Percentiles rank a stretch among this genome's conserved stretches.
Conservation (phyloP, 2,329 filamentous ascomycete species). For the Monosporascus sp. region DNA sequence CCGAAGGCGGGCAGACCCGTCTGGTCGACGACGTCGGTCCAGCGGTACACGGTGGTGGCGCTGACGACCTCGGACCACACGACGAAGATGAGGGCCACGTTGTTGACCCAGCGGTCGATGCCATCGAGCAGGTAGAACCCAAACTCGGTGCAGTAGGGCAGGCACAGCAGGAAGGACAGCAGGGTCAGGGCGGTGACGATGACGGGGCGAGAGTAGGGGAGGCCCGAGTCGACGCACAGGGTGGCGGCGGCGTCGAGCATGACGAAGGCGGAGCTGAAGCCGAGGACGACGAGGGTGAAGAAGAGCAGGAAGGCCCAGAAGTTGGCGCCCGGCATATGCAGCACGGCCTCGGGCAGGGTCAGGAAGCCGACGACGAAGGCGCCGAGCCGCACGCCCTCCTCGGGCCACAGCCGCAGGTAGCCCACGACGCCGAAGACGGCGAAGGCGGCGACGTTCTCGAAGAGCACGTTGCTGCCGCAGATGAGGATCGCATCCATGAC, state of each 20-base stretch:
- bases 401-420: constrained; percentile 31
- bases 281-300: constrained; percentile 52
- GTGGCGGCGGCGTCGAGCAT: constrained; percentile 54
- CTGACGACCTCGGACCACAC: constrained; percentile 47
- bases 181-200: constrained; percentile 45
- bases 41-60: constrained; percentile 48
- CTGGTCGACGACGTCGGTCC: constrained; percentile 39
- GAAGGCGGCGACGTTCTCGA: constrained; percentile 47
- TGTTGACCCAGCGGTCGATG: constrained; percentile 51
- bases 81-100: constrained; percentile 48
- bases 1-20: constrained; percentile 37
- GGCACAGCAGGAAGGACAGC: constrained; percentile 46
- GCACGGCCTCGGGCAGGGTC: constrained; percentile 50
- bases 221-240: constrained; percentile 46
- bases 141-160: constrained; percentile 53
- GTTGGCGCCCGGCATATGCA: constrained; percentile 50
- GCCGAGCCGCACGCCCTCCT: constrained; percentile 37
- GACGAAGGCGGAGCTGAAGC: constrained; percentile 53
- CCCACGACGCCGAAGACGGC: constrained; percentile 52
- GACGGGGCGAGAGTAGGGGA: constrained; percentile 37
- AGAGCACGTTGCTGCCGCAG: constrained; percentile 48
- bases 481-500: constrained; percentile 54
- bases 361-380: constrained; percentile 53
- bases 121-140: constrained; percentile 51
- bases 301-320: constrained; percentile 55